Base-by-base conservation (phyloP, 2,329 filamentous ascomycete genomes). In the Pseudogymnoascus sp. region DNA sequence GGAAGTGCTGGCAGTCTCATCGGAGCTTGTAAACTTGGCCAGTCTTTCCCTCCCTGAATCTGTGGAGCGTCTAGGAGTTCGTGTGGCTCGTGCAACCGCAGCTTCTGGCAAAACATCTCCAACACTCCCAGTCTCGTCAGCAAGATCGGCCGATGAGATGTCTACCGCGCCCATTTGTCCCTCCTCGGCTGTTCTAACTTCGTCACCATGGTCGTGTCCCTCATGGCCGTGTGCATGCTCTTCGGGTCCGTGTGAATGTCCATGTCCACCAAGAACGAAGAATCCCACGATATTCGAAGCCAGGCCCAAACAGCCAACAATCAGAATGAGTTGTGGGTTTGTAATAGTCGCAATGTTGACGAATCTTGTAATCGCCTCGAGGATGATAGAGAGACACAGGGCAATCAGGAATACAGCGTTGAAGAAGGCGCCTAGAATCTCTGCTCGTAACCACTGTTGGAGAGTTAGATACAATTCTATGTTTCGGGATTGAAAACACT, bases 331-430 rank as follows among this genome's bases (percentile, higher is more conserved):
- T 69, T 88, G 83, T 1, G 95, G 93, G 71, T 96, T 91, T 60
- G 81, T 81, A 71, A 99, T 93, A 73, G 90, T 86, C 70, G 93
- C 93, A 6, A 93, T 92, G 71, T 97, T 91, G 72, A 97, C 83
- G 69, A 99, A 89, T 71, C 95, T 89, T 70, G 93, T 91, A 65
- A 97, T 84, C 14, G 95, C 95, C 76, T 99, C 95, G 70, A 99
- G 87, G 71, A 97, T 90, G 75, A 99, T 99, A 60, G 93, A 96
- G 63, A 99, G 82, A 78, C 95, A 99, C 7, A 99, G 84, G 6
- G 95, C 95, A 72, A 99, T 95, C 49, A 99, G 82, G 79, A 99
- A 99, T 52, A 97, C 93, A 68, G 95, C 95, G 71, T 99, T 99
- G 77, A 97, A 91, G 70, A 97, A 88, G 58, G 95, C 95, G 71